These are phyloP conservation scores for Rhizomucor pusillus DNA, from an alignment of 371 early-diverging fungal genomes.

Conservation along the genomic window DNA sequence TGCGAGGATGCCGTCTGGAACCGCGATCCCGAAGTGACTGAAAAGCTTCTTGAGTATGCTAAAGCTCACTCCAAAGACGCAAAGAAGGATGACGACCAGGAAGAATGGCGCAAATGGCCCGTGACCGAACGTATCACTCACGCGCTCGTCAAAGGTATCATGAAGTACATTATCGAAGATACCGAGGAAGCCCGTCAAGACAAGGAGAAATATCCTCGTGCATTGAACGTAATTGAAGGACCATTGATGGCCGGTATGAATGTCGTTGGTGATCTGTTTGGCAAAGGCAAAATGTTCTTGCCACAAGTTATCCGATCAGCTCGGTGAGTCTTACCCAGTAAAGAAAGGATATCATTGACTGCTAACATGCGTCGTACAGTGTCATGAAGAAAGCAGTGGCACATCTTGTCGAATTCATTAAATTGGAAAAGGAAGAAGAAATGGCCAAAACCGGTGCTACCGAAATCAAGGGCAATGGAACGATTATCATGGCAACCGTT, in stretches of 20 bases:
- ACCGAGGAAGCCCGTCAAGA: slow-evolving; percentile 86
- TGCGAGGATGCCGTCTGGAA: slow-evolving; percentile 94
- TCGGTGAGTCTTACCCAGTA: slow-evolving; percentile 29
- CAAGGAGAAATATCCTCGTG: slow-evolving; percentile 71
- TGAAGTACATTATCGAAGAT: slow-evolving; percentile 88
- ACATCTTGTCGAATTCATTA: slow-evolving; percentile 90
- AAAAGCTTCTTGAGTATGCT: slow-evolving; percentile 85
- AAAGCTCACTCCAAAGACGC: slow-evolving; percentile 77
- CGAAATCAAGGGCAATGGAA: slow-evolving; percentile 60
- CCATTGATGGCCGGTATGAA: slow-evolving; percentile 95
- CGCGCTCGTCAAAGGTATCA: slow-evolving; percentile 89
- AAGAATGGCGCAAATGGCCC: slow-evolving; percentile 80
- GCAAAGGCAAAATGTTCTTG: slow-evolving; percentile 93
- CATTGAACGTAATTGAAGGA: slow-evolving; percentile 92
- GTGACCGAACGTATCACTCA: slow-evolving; percentile 78
- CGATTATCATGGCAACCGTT: slow-evolving; percentile 90
- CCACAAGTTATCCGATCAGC: slow-evolving; percentile 97
- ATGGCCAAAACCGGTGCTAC: slow-evolving; percentile 45
- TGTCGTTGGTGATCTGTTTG: slow-evolving; percentile 91
- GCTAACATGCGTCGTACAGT: slow-evolving; percentile 25
- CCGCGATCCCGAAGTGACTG: slow-evolving; percentile 86
- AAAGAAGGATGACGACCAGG: slow-evolving; percentile 71
- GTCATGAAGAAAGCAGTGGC: slow-evolving; percentile 95
- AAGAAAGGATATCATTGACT: background rate
- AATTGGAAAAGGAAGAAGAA: slow-evolving; percentile 74